Conservation (phyloP, 2,329 filamentous ascomycete genomes). For the Penicillium sp. region DNA sequence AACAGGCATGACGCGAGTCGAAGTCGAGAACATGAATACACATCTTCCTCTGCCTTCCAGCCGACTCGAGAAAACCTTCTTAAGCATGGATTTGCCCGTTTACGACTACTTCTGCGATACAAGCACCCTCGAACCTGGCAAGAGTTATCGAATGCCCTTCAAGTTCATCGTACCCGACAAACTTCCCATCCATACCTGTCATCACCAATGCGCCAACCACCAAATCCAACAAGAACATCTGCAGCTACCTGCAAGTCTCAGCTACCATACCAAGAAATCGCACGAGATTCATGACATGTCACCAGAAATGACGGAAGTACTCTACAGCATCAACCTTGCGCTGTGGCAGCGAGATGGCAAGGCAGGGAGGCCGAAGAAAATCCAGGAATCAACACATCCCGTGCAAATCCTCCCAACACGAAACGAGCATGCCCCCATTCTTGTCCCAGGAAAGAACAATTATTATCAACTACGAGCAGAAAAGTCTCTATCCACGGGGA, state of each 20-base stretch:
- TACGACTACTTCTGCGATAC: not conserved
- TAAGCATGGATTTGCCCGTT: constrained; percentile 14
- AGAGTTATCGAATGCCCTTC: constrained; percentile 11
- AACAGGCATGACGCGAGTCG: constrained; percentile 11
- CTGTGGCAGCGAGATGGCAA: not conserved
- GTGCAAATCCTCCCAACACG: constrained; percentile 10
- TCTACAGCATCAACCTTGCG: constrained; percentile 8
- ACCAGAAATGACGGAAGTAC: constrained; percentile 1
- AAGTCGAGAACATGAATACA: constrained; percentile 15
- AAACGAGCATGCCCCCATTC: constrained; percentile 10
- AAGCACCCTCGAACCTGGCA: not conserved
- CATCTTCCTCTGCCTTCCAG: constrained; percentile 12
- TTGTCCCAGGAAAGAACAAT: constrained; percentile 2
- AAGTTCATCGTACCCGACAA: constrained; percentile 16
- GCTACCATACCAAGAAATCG: not conserved
- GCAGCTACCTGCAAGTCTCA: constrained; percentile 15
- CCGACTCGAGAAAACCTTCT: constrained; percentile 8
- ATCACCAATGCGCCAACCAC: constrained; percentile 10
- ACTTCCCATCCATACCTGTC: constrained; percentile 15
- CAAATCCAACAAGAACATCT: constrained; percentile 16
- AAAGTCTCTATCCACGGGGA: constrained; percentile 2
- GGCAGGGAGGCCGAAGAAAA: not conserved
- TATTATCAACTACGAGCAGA: constrained; percentile 7
- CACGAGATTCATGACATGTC: constrained; percentile 4
- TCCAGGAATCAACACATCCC: constrained; percentile 7